These are phyloP conservation scores for Rhododendron griersonianum DNA, from an alignment of 148 eudicot genomes.

Conservation along the genomic window DNA sequence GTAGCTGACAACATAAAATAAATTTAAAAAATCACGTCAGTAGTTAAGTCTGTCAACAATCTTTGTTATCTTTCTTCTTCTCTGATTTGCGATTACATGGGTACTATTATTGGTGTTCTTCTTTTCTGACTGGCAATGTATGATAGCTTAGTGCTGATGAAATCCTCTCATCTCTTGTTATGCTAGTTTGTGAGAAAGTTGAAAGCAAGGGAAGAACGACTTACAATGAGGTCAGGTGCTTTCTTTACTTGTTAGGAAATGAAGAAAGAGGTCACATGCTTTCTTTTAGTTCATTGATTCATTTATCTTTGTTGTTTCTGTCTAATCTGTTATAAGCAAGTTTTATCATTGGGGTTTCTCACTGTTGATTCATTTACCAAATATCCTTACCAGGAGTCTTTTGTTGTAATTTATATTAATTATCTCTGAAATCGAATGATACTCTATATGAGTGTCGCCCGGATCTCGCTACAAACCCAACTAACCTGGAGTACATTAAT, in stretches of 20 bases:
- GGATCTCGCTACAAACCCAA: not conserved
- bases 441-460: not conserved
- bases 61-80: not conserved
- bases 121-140: not conserved
- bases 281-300: constrained; percentile 11
- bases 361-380: not conserved
- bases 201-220: constrained; percentile 99
- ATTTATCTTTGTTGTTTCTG: not conserved
- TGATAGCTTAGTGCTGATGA: constrained; percentile 10
- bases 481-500: not conserved
- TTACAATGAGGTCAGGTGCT: constrained; percentile 72
- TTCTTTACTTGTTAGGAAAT: constrained; percentile 3
- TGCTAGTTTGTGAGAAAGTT: constrained; percentile 89
- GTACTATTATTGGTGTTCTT: not conserved
- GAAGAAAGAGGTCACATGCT: constrained; percentile 41
- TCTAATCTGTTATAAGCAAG: not conserved
- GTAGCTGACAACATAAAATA: not conserved
- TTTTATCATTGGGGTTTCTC: not conserved
- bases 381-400: not conserved
- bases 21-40: not conserved
- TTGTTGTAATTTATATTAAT: not conserved
- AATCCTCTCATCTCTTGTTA: constrained; percentile 8
- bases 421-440: not conserved
- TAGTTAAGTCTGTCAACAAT: not conserved
- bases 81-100: not conserved